phyloP scores from a whole-genome alignment of 73 alveolate genomes.

The Halteria grandinella region DNA sequence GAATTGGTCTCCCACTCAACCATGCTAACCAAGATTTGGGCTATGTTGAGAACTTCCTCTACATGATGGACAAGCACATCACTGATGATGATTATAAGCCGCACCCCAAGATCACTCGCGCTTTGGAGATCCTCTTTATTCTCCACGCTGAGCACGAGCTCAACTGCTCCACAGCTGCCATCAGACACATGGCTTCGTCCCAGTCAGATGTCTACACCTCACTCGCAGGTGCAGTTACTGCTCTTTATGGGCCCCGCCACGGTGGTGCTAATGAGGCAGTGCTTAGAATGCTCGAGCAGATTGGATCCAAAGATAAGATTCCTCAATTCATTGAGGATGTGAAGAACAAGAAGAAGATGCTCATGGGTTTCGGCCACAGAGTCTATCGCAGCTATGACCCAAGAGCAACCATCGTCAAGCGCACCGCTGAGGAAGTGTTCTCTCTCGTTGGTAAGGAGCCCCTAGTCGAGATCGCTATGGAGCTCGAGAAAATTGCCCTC shows the following conservation, averaged over 20 bases:
- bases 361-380: conserved; percentile 95
- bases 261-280: conserved; percentile 98
- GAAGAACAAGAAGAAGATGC: conserved; percentile 75
- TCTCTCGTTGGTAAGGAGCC: conserved; percentile 89
- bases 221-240: conserved; percentile 90
- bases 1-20: conserved; percentile 82
- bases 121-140: conserved; percentile 86
- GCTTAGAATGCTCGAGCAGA: conserved; percentile 85
- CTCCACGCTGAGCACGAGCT: conserved; percentile 95
- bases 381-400: conserved; percentile 92
- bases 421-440: conserved; percentile 87
- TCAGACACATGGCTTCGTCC: conserved; percentile 85
- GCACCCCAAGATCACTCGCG: conserved; percentile 79
- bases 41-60: conserved; percentile 89
- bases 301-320: conserved; percentile 84
- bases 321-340: conserved; percentile 86
- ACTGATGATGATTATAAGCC: conserved; percentile 79
- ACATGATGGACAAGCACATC: conserved; percentile 81
- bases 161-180: conserved; percentile 94
- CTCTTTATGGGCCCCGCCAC: conserved; percentile 91
- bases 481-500: conserved; percentile 87
- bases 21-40: conserved; percentile 75
- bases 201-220: conserved; percentile 83
- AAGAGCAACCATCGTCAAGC: conserved; percentile 84
- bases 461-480: conserved; percentile 89